Evolutionary conservation across 23 red algal genomes (phyloP), one percentile per base, ranked within the genome.

Genomic region (Pyropia haitanensis): DNA sequence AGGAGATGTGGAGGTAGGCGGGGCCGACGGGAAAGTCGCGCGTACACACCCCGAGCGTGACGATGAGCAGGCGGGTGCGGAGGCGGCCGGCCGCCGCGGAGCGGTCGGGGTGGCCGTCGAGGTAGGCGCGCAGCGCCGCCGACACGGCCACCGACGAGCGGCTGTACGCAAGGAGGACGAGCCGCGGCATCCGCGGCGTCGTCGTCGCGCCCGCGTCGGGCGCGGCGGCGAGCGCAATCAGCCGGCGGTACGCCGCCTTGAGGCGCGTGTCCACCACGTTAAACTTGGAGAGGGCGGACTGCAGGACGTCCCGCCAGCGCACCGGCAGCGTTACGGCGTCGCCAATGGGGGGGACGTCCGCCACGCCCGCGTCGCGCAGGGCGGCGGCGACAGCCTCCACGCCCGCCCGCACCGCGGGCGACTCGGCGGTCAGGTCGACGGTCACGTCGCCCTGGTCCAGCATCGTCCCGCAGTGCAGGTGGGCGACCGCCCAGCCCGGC

Each of bases 381-480:
- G 46, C 62, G 29, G 33, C 18, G 21, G 55, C 64, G 22, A 53
- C 49, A 5, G 18, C 18, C 12, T 33, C 27, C 5, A 55, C 27
- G 24, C 60, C 21, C 19, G 58, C 56, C 9, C 71, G 71, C 34
- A 76, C 26, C 29, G 46, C 18, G 5, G 56, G 71, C 1, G 56
- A 15, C 20, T 39, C 56, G 18, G 56, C 23, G 2, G 71, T 39
- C 31, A 33, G 31, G 25, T 76, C 56, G 2, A 80, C 19, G n/a
- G 55, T 48, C 7, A 80, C 76, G 25, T 80, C 65, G 5, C 64
- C 64, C 26, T 80, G 76, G 48, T 80, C 76, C 5, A 69, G 28
- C 13, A 66, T 61, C 15, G 76, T 60, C 25, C 63, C 76, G 22
- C 39, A 18, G 21, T 70, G 76, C 0, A 80, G 18, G 17, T 80